Percentiles rank a stretch among this genome's conserved stretches.
Conservation (phyloP, 805 yeast genomes). For the Schwanniomyces occidentalis region DNA sequence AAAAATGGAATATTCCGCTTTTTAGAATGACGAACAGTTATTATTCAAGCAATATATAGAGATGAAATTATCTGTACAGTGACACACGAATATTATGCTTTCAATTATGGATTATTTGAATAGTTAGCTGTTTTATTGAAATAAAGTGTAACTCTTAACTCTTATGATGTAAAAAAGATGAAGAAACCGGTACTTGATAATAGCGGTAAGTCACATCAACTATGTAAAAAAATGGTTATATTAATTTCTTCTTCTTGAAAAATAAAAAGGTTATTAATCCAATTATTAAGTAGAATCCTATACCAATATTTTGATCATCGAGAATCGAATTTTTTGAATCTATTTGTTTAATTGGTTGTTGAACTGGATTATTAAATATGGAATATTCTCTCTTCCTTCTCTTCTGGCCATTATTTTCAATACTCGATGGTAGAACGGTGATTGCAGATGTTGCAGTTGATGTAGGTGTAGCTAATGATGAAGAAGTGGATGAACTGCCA, state of each 20-base stretch:
- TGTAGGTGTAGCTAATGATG: constrained; percentile 9
- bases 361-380: neutral
- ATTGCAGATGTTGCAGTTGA: constrained; percentile 12
- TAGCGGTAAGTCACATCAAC: too few species aligned
- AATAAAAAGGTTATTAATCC: constrained; percentile 19
- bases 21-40: too few species aligned
- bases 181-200: too few species aligned
- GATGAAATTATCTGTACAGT: too few species aligned
- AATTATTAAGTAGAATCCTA: constrained; percentile 17
- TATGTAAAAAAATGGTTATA: too few species aligned
- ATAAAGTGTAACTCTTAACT: too few species aligned
- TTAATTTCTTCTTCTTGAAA: constrained; percentile 9
- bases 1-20: too few species aligned
- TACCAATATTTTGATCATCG: constrained; percentile 16
- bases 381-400: constrained; percentile 3
- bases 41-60: too few species aligned
- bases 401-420: constrained; percentile 14
- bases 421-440: constrained; percentile 18
- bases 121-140: too few species aligned
- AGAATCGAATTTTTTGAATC: neutral
- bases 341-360: neutral
- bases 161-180: too few species aligned
- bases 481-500: constrained; percentile 4
- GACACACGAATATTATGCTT: too few species aligned
- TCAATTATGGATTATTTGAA: too few species aligned